Conservation (phyloP, 768 basidiomycete species). For the Agrocybe pediades region DNA sequence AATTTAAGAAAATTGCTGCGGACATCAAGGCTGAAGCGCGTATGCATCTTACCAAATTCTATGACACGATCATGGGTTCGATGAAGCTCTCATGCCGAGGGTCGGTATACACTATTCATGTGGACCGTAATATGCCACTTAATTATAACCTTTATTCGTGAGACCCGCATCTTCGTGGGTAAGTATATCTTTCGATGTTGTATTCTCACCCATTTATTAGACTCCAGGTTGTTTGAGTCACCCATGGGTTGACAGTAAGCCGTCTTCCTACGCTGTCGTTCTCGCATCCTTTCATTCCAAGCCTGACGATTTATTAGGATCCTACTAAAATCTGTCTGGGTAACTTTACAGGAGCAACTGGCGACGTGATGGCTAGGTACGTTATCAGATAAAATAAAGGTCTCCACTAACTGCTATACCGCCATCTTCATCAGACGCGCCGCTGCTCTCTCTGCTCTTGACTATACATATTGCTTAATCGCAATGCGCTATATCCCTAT, state of each 20-base stretch:
- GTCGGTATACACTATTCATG: not conserved
- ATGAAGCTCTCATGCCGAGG: not conserved
- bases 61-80: not conserved
- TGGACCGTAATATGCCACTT: not conserved
- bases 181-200: not conserved
- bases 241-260: not conserved
- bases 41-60: not conserved
- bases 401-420: not conserved
- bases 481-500: not conserved
- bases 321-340: too few relatives aligned
- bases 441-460: too few relatives aligned
- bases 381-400: not conserved
- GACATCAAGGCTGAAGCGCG: not conserved
- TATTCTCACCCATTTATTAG: not conserved
- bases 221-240: too few relatives aligned
- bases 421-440: not conserved
- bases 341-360: too few relatives aligned
- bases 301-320: too few relatives aligned
- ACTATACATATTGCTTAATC: not conserved
- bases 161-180: not conserved
- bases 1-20: conserved; percentile 8
- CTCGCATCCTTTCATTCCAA: not conserved
- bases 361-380: too few relatives aligned
- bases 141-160: not conserved
- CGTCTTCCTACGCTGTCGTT: not conserved